These are phyloP conservation scores for Coelastrella sp. DNA, from an alignment of 139 green algal species.

Conservation along the genomic window DNA sequence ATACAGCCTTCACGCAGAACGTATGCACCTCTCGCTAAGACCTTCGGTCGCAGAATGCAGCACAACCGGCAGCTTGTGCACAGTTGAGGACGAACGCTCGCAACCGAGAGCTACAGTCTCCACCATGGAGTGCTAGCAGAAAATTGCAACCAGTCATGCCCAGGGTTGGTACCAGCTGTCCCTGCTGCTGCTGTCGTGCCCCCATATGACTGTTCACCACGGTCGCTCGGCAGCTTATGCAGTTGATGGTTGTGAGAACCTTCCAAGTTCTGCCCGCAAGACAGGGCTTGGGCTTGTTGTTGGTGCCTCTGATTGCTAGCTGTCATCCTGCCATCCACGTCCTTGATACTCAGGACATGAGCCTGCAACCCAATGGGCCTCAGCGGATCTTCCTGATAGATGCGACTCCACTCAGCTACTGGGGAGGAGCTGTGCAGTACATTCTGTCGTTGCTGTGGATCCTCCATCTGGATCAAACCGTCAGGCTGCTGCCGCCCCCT, in stretches of 20 bases:
- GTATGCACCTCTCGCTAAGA: too few species aligned
- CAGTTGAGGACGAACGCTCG: too few species aligned
- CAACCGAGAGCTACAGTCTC: neutral
- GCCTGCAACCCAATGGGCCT: constrained; percentile 47
- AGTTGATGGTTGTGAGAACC: too few species aligned
- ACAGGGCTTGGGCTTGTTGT: neutral
- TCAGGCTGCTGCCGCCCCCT: constrained; percentile 7
- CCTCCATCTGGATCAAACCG: neutral
- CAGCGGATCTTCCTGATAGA: constrained; percentile 31
- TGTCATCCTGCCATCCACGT: constrained; percentile 29
- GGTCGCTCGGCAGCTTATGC: too few species aligned
- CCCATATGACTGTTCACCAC: too few species aligned
- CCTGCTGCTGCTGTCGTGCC: neutral
- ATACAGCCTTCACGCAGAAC: too few species aligned
- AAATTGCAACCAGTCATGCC: constrained; percentile 39
- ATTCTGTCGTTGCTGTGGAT: constrained; percentile 4
- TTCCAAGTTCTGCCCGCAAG: neutral
- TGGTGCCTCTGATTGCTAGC: neutral
- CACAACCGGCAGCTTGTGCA: too few species aligned
- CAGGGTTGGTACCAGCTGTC: too few species aligned
- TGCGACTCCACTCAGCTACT: constrained; percentile 14
- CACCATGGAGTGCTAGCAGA: constrained; percentile 21
- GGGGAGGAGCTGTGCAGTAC: neutral
- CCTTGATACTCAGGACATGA: neutral
- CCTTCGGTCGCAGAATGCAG: too few species aligned